phyloP scores from a whole-genome alignment of 805 yeast species.

The Torulaspora franciscae region DNA sequence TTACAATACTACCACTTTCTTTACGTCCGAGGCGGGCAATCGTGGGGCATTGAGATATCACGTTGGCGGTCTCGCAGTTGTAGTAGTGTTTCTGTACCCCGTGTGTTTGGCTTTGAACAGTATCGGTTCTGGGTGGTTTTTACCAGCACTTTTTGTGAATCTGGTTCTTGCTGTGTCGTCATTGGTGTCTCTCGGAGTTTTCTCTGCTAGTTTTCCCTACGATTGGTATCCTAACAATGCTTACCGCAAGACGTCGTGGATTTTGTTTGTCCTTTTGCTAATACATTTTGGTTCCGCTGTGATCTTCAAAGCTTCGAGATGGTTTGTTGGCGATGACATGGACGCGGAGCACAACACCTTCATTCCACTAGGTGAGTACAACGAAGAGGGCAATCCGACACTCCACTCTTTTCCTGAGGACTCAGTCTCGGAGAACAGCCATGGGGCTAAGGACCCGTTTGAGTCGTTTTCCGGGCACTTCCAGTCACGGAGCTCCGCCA shows the following conservation, averaged over 20 bases:
- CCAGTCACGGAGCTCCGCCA: constrained; percentile 14
- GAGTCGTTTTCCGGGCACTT: constrained; percentile 12
- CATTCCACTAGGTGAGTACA: constrained; percentile 29
- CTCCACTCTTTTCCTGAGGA: constrained; percentile 8
- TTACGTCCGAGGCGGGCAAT: constrained; percentile 47
- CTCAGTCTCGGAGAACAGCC: constrained; percentile 7
- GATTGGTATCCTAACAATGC: constrained; percentile 72
- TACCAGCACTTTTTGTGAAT: constrained; percentile 53
- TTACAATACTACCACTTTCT: constrained; percentile 73
- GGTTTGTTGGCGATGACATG: constrained; percentile 25
- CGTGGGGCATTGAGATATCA: constrained; percentile 54
- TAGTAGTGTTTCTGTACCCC: constrained; percentile 62
- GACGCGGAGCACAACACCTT: constrained; percentile 27
- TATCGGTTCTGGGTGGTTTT: constrained; percentile 51
- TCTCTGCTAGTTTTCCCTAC: constrained; percentile 52
- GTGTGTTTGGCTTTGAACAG: constrained; percentile 59
- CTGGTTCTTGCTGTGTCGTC: constrained; percentile 45
- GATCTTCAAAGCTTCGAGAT: constrained; percentile 42
- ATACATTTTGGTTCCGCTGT: constrained; percentile 55
- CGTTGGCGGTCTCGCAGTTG: constrained; percentile 39
- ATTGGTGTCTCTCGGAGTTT: constrained; percentile 51
- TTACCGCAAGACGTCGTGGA: constrained; percentile 60
- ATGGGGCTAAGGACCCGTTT: constrained; percentile 11
- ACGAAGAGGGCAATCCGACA: constrained; percentile 10
- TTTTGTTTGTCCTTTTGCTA: constrained; percentile 49